Conservation (phyloP, 2,329 filamentous ascomycete genomes). For the Hypoxylon sp. region DNA sequence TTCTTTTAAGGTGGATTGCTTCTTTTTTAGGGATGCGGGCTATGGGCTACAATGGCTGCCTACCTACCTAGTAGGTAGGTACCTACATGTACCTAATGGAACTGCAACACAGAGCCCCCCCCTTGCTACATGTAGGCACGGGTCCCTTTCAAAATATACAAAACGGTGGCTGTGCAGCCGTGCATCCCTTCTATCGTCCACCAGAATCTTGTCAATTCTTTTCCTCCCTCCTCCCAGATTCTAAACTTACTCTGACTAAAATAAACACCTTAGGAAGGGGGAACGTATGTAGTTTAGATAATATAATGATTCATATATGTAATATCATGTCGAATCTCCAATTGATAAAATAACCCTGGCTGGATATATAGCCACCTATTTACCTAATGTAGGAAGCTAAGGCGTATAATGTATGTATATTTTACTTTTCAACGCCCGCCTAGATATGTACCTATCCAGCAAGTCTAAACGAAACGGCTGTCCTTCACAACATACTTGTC, state of each 20-base stretch:
- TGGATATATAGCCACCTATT: background rate
- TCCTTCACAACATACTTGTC: slow-evolving; percentile 75
- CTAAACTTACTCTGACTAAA: background rate
- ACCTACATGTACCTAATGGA: too few species aligned
- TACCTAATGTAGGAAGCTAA: slow-evolving; percentile 7
- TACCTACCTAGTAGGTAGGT: too few species aligned
- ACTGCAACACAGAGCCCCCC: too few species aligned
- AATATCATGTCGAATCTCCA: background rate
- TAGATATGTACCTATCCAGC: slow-evolving; percentile 16
- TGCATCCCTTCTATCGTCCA: background rate
- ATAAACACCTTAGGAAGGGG: too few species aligned
- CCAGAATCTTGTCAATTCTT: too few species aligned
- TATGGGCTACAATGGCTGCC: too few species aligned
- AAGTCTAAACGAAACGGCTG: slow-evolving; percentile 69
- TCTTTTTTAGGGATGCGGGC: slow-evolving; percentile 2
- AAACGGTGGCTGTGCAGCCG: slow-evolving; percentile 23
- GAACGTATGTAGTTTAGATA: too few species aligned
- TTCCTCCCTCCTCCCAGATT: background rate
- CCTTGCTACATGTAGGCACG: too few species aligned
- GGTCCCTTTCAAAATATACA: too few species aligned
- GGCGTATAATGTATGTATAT: background rate
- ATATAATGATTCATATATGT: too few species aligned
- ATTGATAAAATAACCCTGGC: slow-evolving; percentile 6
- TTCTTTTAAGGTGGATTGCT: slow-evolving; percentile 25
- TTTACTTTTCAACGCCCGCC: slow-evolving; percentile 7